Base-by-base conservation (phyloP, 495 filamentous ascomycete species). In the Penicillium egyptiacum region DNA sequence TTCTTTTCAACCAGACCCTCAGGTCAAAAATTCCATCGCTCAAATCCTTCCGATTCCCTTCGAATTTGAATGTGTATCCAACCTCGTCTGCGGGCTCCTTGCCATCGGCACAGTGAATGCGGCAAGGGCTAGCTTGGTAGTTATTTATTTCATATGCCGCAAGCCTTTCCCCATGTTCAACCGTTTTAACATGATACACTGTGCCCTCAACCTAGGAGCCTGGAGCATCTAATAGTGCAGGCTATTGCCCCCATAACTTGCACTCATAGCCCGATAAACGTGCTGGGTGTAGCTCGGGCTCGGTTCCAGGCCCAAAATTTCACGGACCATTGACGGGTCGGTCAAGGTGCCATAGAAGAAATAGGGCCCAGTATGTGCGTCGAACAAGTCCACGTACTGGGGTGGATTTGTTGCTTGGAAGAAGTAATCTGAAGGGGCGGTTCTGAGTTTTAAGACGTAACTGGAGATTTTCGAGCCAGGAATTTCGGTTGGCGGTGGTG, bases 91-190 rank as follows among this genome's bases (percentile, higher is more conserved):
- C 35, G 0, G 60, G 59, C 43, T 66, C 61, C 2, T 69, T 42
- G 2, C 56, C 59, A 46, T 71, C 68, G 4, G 47, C 58, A 57
- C 68, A 70, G 1, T 35, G 33, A 44, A 73, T 69, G 16, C 43
- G 53, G 59, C 66, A 70, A 14, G 58, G 50, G 7, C 52, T 41
- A 16, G 55, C 55, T 2, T 43, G 60, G 25, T 71, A 73, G 35
- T 56, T 68, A 2, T 56, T 30, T 26, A 66, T 71, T 48, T 73
- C 68, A 63, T 73, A 71, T 4, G 5, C 23, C 0, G 68, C 68
- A 23, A 71, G 58, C 45, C 53, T 57, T 39, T 62, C 56, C 19
- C 43, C 68, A 39, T 69, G 37, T 19, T 64, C 50, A 16, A 17
- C 54, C 5, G 59, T 66, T 35, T 56, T n/a, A 9, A 73, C 66